These are phyloP conservation scores for Forsythia viridissima DNA, from an alignment of 257 asterid genomes.

Conservation along the genomic window DNA sequence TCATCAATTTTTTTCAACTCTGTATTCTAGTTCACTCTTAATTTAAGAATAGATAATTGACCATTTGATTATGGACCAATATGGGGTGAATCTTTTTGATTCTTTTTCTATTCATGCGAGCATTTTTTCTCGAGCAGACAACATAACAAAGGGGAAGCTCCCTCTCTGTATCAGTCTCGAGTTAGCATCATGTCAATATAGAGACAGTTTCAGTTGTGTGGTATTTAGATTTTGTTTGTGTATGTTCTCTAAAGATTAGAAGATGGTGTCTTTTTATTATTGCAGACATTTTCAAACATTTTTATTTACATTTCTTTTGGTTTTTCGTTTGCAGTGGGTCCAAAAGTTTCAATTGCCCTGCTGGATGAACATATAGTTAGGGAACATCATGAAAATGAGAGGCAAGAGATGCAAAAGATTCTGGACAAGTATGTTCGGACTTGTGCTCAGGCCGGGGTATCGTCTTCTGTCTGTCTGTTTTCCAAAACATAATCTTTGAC, in stretches of 20 bases:
- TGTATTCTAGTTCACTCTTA: background rate
- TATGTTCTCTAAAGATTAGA: background rate
- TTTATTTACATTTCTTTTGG: background rate
- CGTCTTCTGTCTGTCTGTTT: constrained; percentile 10
- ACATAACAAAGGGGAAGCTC: background rate
- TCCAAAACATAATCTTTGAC: background rate
- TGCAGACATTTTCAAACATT: background rate
- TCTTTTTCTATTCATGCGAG: background rate
- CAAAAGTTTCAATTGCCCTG: constrained; percentile 50
- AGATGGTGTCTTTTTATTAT: background rate
- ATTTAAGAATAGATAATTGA: background rate
- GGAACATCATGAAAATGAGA: constrained; percentile 64
- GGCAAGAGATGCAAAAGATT: constrained; percentile 56
- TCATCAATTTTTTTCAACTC: background rate
- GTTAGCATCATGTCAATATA: background rate
- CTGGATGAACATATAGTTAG: constrained; percentile 56
- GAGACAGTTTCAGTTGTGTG: background rate
- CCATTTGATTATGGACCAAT: background rate
- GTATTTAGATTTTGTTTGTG: background rate
- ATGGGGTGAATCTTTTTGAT: background rate
- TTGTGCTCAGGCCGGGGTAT: constrained; percentile 77
- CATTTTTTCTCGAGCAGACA: background rate
- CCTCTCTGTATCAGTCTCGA: background rate
- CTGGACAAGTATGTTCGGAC: constrained; percentile 60
- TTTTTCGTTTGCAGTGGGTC: constrained; percentile 67